Evolutionary conservation across 1,284 basidiomycete genomes (phyloP).

Genomic region (Tausonia pullulans): DNA sequence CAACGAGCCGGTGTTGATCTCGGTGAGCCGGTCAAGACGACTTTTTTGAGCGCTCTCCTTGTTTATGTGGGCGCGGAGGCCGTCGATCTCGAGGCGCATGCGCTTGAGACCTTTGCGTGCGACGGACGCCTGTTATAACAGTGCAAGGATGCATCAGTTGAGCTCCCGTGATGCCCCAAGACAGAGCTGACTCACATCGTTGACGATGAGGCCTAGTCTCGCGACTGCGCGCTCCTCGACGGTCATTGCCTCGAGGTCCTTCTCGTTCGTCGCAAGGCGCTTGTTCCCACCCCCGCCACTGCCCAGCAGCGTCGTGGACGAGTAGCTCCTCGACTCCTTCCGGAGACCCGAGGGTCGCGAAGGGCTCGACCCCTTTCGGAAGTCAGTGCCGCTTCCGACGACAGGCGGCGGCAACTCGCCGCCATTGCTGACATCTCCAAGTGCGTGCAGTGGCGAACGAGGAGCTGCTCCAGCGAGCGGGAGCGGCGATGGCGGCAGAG

Average conservation of each 20-base stretch:
- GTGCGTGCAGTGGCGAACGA: no score
- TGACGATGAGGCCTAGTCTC: constrained; percentile 46
- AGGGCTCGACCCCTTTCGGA: no score
- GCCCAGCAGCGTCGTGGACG: no score
- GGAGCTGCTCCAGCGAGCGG: neutral
- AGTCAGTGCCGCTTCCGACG: no score
- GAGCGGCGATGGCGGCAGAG: neutral
- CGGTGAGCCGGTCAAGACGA: constrained; percentile 10
- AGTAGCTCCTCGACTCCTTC: no score
- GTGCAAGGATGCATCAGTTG: neutral
- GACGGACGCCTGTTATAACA: constrained; percentile 47
- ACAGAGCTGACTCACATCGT: constrained; percentile 45
- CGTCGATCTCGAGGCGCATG: constrained; percentile 47
- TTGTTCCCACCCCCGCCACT: no score
- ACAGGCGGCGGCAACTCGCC: no score
- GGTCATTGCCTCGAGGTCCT: constrained; percentile 25
- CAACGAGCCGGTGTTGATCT: constrained; percentile 21
- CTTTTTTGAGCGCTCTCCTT: constrained; percentile 14
- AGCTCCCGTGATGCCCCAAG: neutral
- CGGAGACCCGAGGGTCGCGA: no score
- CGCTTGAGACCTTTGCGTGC: constrained; percentile 55
- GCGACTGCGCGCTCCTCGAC: constrained; percentile 40
- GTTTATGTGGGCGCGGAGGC: constrained; percentile 12
- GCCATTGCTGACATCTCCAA: no score
- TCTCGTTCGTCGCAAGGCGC: neutral